Evolutionary conservation across 1,284 basidiomycete genomes (phyloP).

Genomic region (Puccinia hordei): DNA sequence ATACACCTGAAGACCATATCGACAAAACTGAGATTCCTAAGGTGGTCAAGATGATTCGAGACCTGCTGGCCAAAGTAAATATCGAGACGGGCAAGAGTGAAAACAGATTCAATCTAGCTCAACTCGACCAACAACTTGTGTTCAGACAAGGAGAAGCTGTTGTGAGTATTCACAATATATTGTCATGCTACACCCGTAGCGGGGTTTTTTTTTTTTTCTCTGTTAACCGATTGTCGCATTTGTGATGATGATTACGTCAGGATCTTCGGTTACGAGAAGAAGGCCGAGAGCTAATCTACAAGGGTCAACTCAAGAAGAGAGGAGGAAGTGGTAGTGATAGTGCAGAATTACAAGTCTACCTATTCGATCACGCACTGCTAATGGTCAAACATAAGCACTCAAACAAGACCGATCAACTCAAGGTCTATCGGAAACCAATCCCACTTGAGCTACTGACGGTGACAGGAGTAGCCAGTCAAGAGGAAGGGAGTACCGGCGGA

Average conservation of each 20-base stretch:
- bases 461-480: slow-evolving; percentile 73
- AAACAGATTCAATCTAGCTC: slow-evolving; percentile 87
- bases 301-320: slow-evolving; percentile 87
- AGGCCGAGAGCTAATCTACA: slow-evolving; percentile 86
- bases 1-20: slow-evolving; percentile 85
- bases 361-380: slow-evolving; percentile 94
- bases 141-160: slow-evolving; percentile 75
- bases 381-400: slow-evolving; percentile 87
- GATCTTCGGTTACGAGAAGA: slow-evolving; percentile 84
- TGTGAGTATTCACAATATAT: slow-evolving; percentile 19
- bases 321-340: slow-evolving; percentile 75
- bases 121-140: slow-evolving; percentile 82
- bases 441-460: slow-evolving; percentile 90
- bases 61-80: slow-evolving; percentile 86
- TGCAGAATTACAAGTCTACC: slow-evolving; percentile 86
- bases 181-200: too few relatives aligned
- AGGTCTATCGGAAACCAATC: slow-evolving; percentile 94
- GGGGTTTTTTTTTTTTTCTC: not conserved
- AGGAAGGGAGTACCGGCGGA: not conserved
- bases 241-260: slow-evolving; percentile 60
- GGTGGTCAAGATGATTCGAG: slow-evolving; percentile 76
- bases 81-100: slow-evolving; percentile 87
- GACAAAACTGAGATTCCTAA: slow-evolving; percentile 80
- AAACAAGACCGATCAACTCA: slow-evolving; percentile 86
- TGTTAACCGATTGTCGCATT: not conserved